phyloP scores from a whole-genome alignment of 805 yeast genomes.

The Saturnispora sanitii region DNA sequence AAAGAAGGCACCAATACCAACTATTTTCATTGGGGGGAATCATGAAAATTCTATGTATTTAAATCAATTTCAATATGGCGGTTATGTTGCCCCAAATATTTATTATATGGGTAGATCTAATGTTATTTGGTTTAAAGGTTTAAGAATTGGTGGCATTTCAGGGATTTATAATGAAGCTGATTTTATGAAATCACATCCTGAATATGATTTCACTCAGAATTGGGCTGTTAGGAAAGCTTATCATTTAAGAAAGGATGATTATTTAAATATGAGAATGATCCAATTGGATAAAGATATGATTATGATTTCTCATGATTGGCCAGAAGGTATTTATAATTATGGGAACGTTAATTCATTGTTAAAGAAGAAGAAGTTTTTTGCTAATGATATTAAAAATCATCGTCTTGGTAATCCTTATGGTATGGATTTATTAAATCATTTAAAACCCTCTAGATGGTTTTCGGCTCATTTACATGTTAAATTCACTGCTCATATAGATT shows the following conservation, averaged over 20 bases:
- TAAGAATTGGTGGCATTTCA: constrained; percentile 71
- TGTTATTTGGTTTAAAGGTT: constrained; percentile 62
- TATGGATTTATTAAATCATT: constrained; percentile 38
- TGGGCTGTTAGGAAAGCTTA: constrained; percentile 49
- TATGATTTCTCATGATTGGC: constrained; percentile 90
- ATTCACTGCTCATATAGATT: constrained; percentile 40
- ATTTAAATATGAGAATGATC: constrained; percentile 42
- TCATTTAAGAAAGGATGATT: constrained; percentile 63
- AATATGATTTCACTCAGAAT: constrained; percentile 31
- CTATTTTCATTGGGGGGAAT: constrained; percentile 88
- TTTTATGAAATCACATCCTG: constrained; percentile 32
- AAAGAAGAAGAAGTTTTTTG: constrained; percentile 55
- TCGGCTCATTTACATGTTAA: constrained; percentile 82
- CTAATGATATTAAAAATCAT: constrained; percentile 47
- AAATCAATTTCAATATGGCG: constrained; percentile 68
- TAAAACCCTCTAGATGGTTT: constrained; percentile 71
- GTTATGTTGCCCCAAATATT: constrained; percentile 86
- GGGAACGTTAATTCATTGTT: constrained; percentile 52
- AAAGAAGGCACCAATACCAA: constrained; percentile 58
- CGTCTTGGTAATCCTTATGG: constrained; percentile 67
- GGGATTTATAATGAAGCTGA: constrained; percentile 65
- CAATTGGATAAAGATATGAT: constrained; percentile 33
- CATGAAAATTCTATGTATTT: constrained; percentile 84
- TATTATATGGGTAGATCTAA: constrained; percentile 77
- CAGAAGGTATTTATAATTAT: constrained; percentile 57